Evolutionary conservation across 2,329 filamentous ascomycete genomes (phyloP).

Genomic region (Sporothrix variecibatus): DNA sequence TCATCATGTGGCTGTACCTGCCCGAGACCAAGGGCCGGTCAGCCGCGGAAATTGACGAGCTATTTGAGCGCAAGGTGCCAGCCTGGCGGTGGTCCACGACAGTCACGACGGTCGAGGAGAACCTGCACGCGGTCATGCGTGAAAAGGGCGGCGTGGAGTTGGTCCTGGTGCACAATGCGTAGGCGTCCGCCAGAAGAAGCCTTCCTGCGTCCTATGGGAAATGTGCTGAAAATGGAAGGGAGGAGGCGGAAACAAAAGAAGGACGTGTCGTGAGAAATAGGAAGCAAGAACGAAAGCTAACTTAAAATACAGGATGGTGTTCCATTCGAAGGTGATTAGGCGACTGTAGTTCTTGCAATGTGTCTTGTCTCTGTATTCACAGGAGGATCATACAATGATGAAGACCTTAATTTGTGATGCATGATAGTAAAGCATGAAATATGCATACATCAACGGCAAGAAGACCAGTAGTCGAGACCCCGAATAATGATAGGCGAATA

Average conservation of each 20-base stretch:
- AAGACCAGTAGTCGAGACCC: neutral
- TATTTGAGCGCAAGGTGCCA: conserved; percentile 28
- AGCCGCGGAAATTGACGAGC: conserved; percentile 27
- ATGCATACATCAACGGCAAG: neutral
- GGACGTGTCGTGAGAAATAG: neutral
- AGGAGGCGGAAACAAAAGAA: neutral
- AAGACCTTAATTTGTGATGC: neutral
- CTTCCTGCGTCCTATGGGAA: neutral
- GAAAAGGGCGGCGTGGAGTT: neutral
- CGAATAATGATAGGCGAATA: too few relatives aligned
- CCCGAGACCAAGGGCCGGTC: conserved; percentile 27
- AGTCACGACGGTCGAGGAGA: neutral
- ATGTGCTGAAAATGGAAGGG: neutral
- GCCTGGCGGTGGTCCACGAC: conserved; percentile 23
- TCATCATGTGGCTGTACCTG: conserved; percentile 25
- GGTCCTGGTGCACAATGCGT: neutral
- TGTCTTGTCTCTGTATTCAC: too few relatives aligned
- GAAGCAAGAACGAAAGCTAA: neutral
- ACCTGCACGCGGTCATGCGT: neutral
- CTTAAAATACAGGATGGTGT: too few relatives aligned
- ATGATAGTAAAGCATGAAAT: neutral
- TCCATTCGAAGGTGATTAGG: too few relatives aligned
- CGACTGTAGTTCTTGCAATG: too few relatives aligned
- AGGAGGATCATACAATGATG: neutral
- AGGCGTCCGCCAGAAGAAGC: too few relatives aligned